A percentile compares a stretch with the other conserved stretches of the same genome.
phyloP scores from a whole-genome alignment of 176 grass and related monocot genomes.

The Juncus inflexus region DNA sequence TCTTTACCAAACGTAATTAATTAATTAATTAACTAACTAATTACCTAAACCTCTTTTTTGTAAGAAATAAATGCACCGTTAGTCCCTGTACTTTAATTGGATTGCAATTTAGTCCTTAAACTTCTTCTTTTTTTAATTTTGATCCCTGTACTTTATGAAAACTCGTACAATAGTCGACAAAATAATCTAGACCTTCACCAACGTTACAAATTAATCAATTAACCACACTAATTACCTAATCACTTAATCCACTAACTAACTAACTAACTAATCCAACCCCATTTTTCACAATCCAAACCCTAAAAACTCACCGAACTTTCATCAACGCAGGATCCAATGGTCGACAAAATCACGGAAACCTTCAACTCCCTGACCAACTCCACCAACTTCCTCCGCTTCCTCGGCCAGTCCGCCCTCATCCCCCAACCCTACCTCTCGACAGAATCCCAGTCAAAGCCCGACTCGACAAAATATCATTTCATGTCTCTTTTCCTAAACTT shows the following conservation, averaged over 20 bases:
- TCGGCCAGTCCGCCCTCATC: conserved; percentile 42
- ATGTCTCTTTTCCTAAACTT: conserved; percentile 47
- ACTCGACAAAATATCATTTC: conserved; percentile 52
- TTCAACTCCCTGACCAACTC: conserved; percentile 47
- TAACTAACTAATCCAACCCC: no score
- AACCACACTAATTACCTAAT: no score
- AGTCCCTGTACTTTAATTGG: no score
- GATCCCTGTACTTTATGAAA: no score
- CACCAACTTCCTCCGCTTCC: conserved; percentile 49
- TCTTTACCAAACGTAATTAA: conserved; percentile 27
- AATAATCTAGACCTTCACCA: no score
- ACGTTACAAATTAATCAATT: no score
- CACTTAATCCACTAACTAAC: no score
- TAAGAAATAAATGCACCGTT: not conserved
- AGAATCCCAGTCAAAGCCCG: conserved; percentile 57
- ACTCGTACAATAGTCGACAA: no score
- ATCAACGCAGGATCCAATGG: conserved; percentile 42
- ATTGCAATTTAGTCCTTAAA: no score
- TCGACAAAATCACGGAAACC: conserved; percentile 47
- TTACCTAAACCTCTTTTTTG: not conserved
- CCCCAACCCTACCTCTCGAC: conserved; percentile 28
- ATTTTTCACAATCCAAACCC: no score
- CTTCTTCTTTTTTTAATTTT: no score
- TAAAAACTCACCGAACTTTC: not conserved
- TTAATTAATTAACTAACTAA: not conserved